phyloP scores from a whole-genome alignment of 768 basidiomycete genomes.

The Tricholoma matsutake region DNA sequence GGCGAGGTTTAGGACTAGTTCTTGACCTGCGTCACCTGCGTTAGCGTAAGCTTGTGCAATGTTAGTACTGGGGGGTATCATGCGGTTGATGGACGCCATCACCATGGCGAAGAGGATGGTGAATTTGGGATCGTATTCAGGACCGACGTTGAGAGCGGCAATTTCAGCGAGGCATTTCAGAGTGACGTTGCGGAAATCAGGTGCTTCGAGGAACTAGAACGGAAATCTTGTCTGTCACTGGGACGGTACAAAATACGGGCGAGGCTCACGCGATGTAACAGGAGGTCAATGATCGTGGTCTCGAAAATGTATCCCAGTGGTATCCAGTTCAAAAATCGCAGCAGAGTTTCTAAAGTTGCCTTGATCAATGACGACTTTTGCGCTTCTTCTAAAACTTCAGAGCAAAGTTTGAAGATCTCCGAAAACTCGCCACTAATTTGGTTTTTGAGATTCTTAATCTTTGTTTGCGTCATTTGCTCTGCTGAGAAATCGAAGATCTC shows the following conservation, averaged over 20 bases:
- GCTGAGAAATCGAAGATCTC: slow-evolving; percentile 99
- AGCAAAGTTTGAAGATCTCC: slow-evolving; percentile 98
- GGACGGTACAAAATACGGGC: background rate
- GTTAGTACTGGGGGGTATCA: slow-evolving; percentile 94
- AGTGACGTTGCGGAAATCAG: slow-evolving; percentile 96
- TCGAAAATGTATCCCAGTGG: slow-evolving; percentile 99
- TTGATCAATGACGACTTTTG: slow-evolving; percentile 92
- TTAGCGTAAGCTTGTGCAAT: slow-evolving; percentile 90
- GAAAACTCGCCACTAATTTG: slow-evolving; percentile 97
- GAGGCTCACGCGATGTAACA: slow-evolving; percentile 79
- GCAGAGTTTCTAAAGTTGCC: slow-evolving; percentile 89
- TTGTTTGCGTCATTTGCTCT: slow-evolving; percentile 97
- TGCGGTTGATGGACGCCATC: slow-evolving; percentile 95
- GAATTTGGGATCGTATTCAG: slow-evolving; percentile 98
- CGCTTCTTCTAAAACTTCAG: slow-evolving; percentile 93
- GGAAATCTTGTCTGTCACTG: slow-evolving; percentile 8
- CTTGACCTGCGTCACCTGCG: slow-evolving; percentile 90
- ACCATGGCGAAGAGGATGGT: slow-evolving; percentile 97
- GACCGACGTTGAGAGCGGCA: slow-evolving; percentile 87
- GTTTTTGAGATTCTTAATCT: slow-evolving; percentile 96
- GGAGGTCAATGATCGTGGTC: slow-evolving; percentile 92
- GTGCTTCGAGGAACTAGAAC: slow-evolving; percentile 87
- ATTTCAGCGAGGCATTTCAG: slow-evolving; percentile 97
- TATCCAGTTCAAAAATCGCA: slow-evolving; percentile 98
- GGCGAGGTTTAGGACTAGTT: slow-evolving; percentile 94